Evolutionary conservation across 2,329 filamentous ascomycete species (phyloP).

Genomic region (Penicillium sp.): DNA sequence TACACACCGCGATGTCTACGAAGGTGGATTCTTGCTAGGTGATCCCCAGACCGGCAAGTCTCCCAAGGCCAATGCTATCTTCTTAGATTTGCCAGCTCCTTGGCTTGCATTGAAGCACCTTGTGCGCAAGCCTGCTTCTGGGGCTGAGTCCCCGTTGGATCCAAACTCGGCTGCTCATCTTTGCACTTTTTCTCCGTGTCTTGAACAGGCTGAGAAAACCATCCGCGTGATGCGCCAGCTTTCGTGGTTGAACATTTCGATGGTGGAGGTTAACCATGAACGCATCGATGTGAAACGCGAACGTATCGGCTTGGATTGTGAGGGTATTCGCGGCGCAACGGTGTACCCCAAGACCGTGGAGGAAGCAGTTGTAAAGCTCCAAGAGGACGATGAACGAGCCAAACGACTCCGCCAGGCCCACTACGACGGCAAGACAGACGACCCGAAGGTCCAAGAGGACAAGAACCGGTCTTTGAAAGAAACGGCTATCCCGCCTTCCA

Average conservation of each 20-base stretch:
- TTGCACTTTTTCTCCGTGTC: conserved; percentile 94
- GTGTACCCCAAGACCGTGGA: conserved; percentile 66
- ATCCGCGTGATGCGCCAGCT: conserved; percentile 74
- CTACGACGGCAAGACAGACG: conserved; percentile 20
- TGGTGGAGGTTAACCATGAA: conserved; percentile 82
- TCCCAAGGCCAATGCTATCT: conserved; percentile 47
- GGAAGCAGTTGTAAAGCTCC: conserved; percentile 72
- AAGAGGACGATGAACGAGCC: conserved; percentile 68
- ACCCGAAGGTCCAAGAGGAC: conserved; percentile 25
- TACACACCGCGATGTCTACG: conserved; percentile 51
- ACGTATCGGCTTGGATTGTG: conserved; percentile 69
- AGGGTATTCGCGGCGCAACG: conserved; percentile 65
- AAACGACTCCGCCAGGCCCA: conserved; percentile 19
- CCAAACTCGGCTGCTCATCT: conserved; percentile 70
- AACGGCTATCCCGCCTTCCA: conserved; percentile 5
- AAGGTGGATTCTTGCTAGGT: conserved; percentile 46
- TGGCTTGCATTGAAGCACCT: conserved; percentile 51
- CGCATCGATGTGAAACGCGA: conserved; percentile 81
- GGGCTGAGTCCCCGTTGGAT: conserved; percentile 58
- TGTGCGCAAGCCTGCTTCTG: conserved; percentile 36
- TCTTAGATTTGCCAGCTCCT: conserved; percentile 51
- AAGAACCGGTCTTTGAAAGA: conserved; percentile 26
- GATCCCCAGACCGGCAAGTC: conserved; percentile 35
- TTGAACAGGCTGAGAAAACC: conserved; percentile 90
- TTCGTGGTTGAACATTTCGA: conserved; percentile 88